These are phyloP conservation scores for Suillus variegatus DNA, from an alignment of 768 basidiomycete genomes.

Conservation along the genomic window DNA sequence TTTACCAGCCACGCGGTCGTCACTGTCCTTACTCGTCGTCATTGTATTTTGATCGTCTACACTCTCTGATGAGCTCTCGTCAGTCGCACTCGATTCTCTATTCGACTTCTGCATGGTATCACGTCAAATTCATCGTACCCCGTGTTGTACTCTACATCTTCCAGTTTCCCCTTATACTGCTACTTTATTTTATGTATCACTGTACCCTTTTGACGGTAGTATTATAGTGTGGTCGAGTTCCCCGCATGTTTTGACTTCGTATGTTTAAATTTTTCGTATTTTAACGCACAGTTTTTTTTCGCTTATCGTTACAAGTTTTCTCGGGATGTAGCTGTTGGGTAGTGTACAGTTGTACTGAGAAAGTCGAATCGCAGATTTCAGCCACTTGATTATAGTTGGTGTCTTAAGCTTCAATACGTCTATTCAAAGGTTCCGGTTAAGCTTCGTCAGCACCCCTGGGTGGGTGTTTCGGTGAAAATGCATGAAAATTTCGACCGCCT, in stretches of 20 bases:
- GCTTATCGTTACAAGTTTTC: background rate
- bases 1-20: background rate
- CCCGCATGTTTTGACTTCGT: background rate
- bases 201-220: background rate
- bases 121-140: background rate
- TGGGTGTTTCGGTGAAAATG: too few relatives aligned
- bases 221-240: background rate
- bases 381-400: background rate
- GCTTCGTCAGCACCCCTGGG: too few relatives aligned
- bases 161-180: background rate
- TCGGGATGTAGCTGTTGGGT: background rate
- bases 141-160: background rate
- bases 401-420: too few relatives aligned
- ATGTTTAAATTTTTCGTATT: background rate
- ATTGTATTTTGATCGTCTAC: background rate
- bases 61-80: background rate
- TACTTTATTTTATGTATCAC: background rate
- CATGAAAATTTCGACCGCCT: too few relatives aligned
- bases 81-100: background rate
- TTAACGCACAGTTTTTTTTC: background rate
- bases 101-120: conserved; percentile 1
- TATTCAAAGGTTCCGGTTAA: too few relatives aligned
- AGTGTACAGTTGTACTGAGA: background rate
- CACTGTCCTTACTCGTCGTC: conserved; percentile 6
- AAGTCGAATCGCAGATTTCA: background rate